phyloP scores from a whole-genome alignment of 768 basidiomycete genomes.

The Tylopilus subfusipes region DNA sequence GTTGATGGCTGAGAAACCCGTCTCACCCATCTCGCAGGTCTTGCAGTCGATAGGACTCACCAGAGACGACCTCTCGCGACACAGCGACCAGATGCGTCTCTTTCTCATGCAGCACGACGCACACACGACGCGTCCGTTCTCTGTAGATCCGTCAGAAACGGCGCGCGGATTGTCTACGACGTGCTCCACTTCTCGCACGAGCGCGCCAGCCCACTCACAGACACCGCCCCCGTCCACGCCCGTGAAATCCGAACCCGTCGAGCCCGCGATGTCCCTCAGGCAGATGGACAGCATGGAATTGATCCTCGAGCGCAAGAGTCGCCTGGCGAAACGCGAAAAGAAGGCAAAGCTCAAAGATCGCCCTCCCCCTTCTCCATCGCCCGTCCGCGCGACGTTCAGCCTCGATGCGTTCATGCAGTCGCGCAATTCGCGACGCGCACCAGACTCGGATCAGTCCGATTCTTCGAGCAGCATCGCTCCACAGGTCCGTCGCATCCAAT shows the following conservation, averaged over 20 bases:
- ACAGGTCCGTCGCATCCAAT: conserved; percentile 40
- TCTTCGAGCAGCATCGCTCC: conserved; percentile 23
- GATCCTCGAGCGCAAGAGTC: conserved; percentile 67
- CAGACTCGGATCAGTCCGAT: conserved; percentile 32
- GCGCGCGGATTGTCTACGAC: conserved; percentile 41
- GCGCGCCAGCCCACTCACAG: conserved; percentile 37
- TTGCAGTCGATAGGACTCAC: conserved; percentile 71
- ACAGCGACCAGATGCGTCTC: conserved; percentile 76
- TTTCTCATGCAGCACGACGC: conserved; percentile 60
- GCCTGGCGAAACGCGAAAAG: conserved; percentile 53
- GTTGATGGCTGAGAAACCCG: conserved; percentile 30
- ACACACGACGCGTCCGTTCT: conserved; percentile 43
- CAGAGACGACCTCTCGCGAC: conserved; percentile 67
- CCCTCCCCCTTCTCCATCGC: conserved; percentile 50
- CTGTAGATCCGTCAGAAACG: conserved; percentile 31
- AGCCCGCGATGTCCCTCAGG: conserved; percentile 47
- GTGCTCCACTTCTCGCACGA: conserved; percentile 46
- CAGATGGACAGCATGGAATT: conserved; percentile 74
- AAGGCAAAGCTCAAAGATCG: conserved; percentile 46
- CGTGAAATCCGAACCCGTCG: conserved; percentile 59
- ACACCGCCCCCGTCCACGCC: conserved; percentile 53
- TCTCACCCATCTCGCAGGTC: conserved; percentile 71
- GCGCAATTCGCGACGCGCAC: conserved; percentile 51
- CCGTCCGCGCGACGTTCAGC: conserved; percentile 43
- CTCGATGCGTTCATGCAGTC: conserved; percentile 49